Evolutionary conservation across 768 basidiomycete genomes (phyloP), one percentile per base, ranked within the genome.

Genomic region (Xerocomellus amylosporus): DNA sequence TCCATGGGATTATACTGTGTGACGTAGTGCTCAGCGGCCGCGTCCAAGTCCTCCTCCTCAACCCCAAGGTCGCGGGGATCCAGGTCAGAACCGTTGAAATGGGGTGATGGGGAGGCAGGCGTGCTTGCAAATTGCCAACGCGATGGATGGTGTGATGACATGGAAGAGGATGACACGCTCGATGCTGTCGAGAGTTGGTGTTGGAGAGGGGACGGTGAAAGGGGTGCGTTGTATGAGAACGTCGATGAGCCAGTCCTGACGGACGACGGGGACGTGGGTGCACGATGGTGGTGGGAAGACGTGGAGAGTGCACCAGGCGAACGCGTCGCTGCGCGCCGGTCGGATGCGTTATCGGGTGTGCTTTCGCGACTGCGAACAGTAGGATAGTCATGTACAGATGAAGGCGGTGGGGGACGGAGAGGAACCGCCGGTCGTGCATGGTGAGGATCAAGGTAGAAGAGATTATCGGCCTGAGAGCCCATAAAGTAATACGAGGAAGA

Each of bases 401-500:
- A 58, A 24, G 65, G 66, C 1, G 79, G 76, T 5, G 76, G 77
- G 1, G 78, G 77, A 5, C 87, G 80, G 1, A 94, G 76, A 0
- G 90, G 86, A 3, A 96, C 74, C 0, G 92, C 79, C 0, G 90
- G 81, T 8, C 93, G 82, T 0, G 91, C 77, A 62, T 94, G 83
- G 64, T 90, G 86, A 2, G 88, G 87, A 71, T 90, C 86, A 34
- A 90, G 81, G 64, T 92, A 89, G 65, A 93, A 87, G 8, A 98
- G 79, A 46, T 85, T 88, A 58, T 94, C 89, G 4, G 86, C 88
- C 67, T 99, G 96, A 0, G 87, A 80, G 15, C 93, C 96, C 45
- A 99, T 90, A 66, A 99, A 99, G 71, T 98, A 99, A 71, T 97
- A 98, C 0, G 94, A 97, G 0, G 92, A 94, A n/a, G 90, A 90